These are phyloP conservation scores for maize (Zea mays) DNA, from an alignment of 176 grass and related monocot species.

Conservation along the genomic window Zm-B73-REFERENCE-NAM-5.0 NC_050096.1:302387001-302387500, in stretches of 20 bases:
- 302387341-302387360: conserved; percentile 19
- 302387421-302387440: not conserved
- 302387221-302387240: conserved; percentile 15
- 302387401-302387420: not conserved
- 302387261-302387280: conserved; percentile 1
- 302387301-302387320: not conserved
- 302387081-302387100: not conserved
- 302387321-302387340: conserved; percentile 9
- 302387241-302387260: not conserved
- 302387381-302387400: not conserved
- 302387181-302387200: not conserved
- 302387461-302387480: not conserved
- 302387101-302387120: not conserved
- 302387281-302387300: not conserved
- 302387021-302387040: not conserved
- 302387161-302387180: conserved; percentile 1
- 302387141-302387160: not conserved
- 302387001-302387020: conserved; percentile 1
- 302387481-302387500: conserved; percentile 26
- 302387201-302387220: conserved; percentile 21
- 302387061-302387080: conserved; percentile 1
- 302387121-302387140: conserved; percentile 5
- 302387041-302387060: not conserved
- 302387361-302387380: conserved; percentile 4
- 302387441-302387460: conserved; percentile 11